Evolutionary conservation across 164 flowering plant genomes (phyloP), one percentile per base, ranked within the genome.

Genomic region (Berberis thunbergii): DNA sequence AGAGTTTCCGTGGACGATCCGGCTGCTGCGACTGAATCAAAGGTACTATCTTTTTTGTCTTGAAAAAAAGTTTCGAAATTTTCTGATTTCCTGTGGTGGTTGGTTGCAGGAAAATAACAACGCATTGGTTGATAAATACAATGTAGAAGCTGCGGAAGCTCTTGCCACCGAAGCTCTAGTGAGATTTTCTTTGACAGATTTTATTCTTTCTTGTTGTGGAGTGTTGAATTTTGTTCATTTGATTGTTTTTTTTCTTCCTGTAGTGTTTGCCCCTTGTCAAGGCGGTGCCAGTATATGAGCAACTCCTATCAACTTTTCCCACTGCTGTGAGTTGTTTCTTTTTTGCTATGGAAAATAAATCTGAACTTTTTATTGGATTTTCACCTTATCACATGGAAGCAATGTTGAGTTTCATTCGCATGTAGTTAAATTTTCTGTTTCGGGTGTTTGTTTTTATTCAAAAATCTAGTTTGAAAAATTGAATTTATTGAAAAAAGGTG

Each of bases 201-300:
- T 67, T 39, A 1, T n/a, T 44, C 43, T 53, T 45, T 6, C 9
- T 57, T 59, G 10, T 42, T 64, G 26, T 43, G 49, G 13, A 40
- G 12, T 42, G 43, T 43, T 3, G 41, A 42, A 4, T 2, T 55
- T 54, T 64, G 43, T 2, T 13, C 7, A 11, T 11, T 52, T 6
- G 3, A 41, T 60, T 49, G 10, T 11, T 60, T 61, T 1, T 39
- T 1, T 39, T 57, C 13, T 26, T 26, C 26, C 13, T 10, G 13
- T 57, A 93, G 98, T 84, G 72, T 74, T 64, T 87, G 65, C 91
- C 93, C 1, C 83, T 91, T 12, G 46, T 83, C 8, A 96, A 89
- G 72, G 91, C 99, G 0, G 82, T 69, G 12, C 96, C 95, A 0
- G 75, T 89, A 67, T 94, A 87, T 38, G 99, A 94, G 81, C 89